Conservation (phyloP, 2,329 filamentous ascomycete genomes). For the Venturia carpophila region DNA sequence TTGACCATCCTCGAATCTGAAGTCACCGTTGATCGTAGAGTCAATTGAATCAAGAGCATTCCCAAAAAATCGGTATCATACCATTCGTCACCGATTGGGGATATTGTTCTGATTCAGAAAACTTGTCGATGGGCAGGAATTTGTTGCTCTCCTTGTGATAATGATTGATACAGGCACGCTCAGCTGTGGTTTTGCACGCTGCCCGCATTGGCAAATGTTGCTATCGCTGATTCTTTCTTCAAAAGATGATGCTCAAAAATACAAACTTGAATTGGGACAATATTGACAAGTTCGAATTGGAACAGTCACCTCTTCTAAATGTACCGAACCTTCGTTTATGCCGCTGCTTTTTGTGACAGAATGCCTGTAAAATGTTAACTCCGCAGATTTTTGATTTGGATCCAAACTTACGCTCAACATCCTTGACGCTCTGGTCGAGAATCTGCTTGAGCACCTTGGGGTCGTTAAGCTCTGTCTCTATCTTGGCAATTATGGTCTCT, state of each 20-base stretch:
- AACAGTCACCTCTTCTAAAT: conserved; percentile 11
- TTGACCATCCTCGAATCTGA: too few species aligned
- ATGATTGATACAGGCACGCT: too few species aligned
- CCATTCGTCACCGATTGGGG: too few species aligned
- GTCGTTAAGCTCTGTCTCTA: conserved; percentile 97
- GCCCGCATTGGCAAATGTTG: background rate
- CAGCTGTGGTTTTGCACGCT: background rate
- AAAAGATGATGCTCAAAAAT: background rate
- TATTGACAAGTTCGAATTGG: conserved; percentile 17
- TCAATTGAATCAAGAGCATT: too few species aligned
- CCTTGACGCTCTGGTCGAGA: conserved; percentile 88
- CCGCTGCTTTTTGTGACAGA: conserved; percentile 18
- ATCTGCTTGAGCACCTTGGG: conserved; percentile 97
- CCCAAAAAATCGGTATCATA: too few species aligned
- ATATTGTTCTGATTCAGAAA: too few species aligned
- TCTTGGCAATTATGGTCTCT: conserved; percentile 88
- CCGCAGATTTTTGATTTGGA: background rate
- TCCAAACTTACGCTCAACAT: conserved; percentile 78
- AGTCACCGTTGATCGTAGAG: too few species aligned
- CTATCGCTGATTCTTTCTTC: background rate
- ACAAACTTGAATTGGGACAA: conserved; percentile 9
- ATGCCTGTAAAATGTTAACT: conserved; percentile 12
- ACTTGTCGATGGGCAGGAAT: too few species aligned
- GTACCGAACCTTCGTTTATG: conserved; percentile 4
- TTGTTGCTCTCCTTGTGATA: too few species aligned